phyloP scores from a whole-genome alignment of 805 yeast species.

The Komagataella phaffii region DNA sequence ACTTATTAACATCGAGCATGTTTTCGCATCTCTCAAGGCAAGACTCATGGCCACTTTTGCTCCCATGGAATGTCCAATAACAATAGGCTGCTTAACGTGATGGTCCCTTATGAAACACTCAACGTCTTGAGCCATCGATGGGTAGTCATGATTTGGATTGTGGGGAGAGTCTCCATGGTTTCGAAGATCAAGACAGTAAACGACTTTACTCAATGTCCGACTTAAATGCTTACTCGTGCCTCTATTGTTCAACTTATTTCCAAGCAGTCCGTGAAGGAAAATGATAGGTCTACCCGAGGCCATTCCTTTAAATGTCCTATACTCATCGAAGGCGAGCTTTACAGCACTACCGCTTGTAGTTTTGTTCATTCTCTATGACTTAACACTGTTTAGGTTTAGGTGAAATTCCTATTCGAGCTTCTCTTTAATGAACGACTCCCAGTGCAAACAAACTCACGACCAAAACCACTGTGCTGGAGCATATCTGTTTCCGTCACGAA shows the following conservation, averaged over 20 bases:
- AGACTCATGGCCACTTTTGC: slow-evolving; percentile 87
- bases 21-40: slow-evolving; percentile 50
- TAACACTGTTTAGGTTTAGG: too few relatives aligned
- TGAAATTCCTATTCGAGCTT: too few relatives aligned
- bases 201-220: slow-evolving; percentile 31
- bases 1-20: slow-evolving; percentile 41
- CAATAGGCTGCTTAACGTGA: slow-evolving; percentile 26
- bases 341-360: slow-evolving; percentile 4
- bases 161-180: slow-evolving; percentile 91
- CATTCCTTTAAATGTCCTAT: neutral
- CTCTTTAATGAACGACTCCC: too few relatives aligned
- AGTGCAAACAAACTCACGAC: too few relatives aligned
- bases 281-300: slow-evolving; percentile 39
- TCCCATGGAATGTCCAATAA: slow-evolving; percentile 80
- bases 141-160: slow-evolving; percentile 51
- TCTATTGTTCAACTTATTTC: slow-evolving; percentile 66
- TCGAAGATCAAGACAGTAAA: slow-evolving; percentile 62
- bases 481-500: too few relatives aligned
- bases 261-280: slow-evolving; percentile 81
- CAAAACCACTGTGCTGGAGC: too few relatives aligned
- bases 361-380: neutral
- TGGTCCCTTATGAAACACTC: slow-evolving; percentile 40
- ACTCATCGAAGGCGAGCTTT: slow-evolving; percentile 6
- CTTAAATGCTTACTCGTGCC: slow-evolving; percentile 52
- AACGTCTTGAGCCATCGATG: slow-evolving; percentile 73